Conservation (phyloP, 345 rosid genomes). For the Gossypium longicalyx region DNA sequence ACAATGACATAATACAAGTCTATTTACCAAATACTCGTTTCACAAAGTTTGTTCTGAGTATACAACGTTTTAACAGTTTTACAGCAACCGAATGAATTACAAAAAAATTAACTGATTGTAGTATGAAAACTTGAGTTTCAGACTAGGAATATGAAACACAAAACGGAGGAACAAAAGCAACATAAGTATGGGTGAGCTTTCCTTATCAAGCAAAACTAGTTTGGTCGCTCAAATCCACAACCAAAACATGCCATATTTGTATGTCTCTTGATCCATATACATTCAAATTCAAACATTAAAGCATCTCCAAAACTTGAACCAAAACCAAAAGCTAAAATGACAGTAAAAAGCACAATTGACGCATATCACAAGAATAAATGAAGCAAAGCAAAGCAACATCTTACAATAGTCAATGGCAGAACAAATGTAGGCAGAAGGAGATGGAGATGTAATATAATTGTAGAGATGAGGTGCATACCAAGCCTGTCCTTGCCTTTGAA, state of each 20-base stretch:
- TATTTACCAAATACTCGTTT: slow-evolving; percentile 7
- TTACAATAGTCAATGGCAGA: not conserved
- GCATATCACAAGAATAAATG: not conserved
- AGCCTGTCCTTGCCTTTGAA: slow-evolving; percentile 93
- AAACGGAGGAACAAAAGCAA: not conserved
- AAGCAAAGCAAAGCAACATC: not conserved
- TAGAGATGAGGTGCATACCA: slow-evolving; percentile 49
- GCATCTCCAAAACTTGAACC: not conserved
- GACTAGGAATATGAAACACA: not conserved
- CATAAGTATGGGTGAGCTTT: slow-evolving; percentile 10
- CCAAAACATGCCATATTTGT: not conserved
- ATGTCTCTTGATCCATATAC: not conserved
- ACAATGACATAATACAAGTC: not conserved
- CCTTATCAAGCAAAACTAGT: slow-evolving; percentile 8
- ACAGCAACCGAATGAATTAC: not conserved
- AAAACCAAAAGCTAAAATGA: slow-evolving; percentile 1
- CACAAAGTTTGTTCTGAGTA: not conserved
- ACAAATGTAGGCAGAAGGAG: not conserved
- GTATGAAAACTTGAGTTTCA: not conserved
- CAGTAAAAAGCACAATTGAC: not conserved
- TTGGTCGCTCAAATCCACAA: slow-evolving; percentile 9
- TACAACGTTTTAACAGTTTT: not conserved
- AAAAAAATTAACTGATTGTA: not conserved
- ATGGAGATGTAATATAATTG: not conserved
- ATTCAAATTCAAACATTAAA: not conserved